phyloP scores from a whole-genome alignment of 2,329 filamentous ascomycete genomes.

The Chaetomiaceae sp. region DNA sequence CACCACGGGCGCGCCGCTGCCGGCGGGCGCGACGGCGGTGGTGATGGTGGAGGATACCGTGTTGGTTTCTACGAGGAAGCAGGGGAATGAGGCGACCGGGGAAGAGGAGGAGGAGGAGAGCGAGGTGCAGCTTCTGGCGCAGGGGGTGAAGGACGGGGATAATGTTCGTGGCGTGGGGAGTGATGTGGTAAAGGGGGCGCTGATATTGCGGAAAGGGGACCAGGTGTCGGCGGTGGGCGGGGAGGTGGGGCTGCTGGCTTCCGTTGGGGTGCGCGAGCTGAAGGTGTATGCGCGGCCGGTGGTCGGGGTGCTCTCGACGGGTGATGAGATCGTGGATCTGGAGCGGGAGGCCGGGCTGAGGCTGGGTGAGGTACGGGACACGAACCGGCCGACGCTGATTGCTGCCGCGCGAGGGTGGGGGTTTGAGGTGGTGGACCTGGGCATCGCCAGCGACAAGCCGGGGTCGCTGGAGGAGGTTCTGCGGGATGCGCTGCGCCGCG shows the following conservation, averaged over 20 bases:
- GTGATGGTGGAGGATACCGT: slow-evolving; percentile 96
- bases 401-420: slow-evolving; percentile 68
- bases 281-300: slow-evolving; percentile 68
- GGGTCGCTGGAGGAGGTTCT: slow-evolving; percentile 71
- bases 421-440: slow-evolving; percentile 75
- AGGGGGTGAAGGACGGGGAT: slow-evolving; percentile 67
- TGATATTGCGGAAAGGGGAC: slow-evolving; percentile 71
- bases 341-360: slow-evolving; percentile 55
- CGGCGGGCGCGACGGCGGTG: slow-evolving; percentile 80
- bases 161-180: slow-evolving; percentile 90
- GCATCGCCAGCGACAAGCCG: slow-evolving; percentile 71
- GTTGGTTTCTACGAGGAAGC: slow-evolving; percentile 66
- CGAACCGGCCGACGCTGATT: slow-evolving; percentile 82
- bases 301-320: slow-evolving; percentile 84
- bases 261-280: slow-evolving; percentile 69
- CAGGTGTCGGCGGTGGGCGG: slow-evolving; percentile 82
- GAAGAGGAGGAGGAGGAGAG: slow-evolving; percentile 79
- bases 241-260: slow-evolving; percentile 83
- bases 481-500: slow-evolving; percentile 63
- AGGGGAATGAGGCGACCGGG: slow-evolving; percentile 58
- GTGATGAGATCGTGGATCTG: slow-evolving; percentile 85
- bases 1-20: slow-evolving; percentile 88
- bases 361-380: slow-evolving; percentile 85
- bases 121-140: slow-evolving; percentile 78
- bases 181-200: slow-evolving; percentile 64